Conservation (phyloP, 2,329 filamentous ascomycete species). For the Epichloe uncinata region DNA sequence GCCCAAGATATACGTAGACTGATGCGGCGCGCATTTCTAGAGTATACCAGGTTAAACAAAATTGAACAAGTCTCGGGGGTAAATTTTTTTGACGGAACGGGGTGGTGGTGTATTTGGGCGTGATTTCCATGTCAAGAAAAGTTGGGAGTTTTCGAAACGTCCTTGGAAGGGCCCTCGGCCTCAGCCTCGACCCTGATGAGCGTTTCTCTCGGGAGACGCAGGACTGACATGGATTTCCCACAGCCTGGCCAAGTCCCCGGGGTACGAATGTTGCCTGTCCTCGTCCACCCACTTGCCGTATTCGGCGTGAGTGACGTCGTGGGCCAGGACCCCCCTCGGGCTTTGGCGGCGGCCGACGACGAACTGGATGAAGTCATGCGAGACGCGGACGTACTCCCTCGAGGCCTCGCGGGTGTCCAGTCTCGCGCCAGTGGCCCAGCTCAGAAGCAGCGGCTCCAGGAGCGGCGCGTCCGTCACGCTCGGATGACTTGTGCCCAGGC, state of each 20-base stretch:
- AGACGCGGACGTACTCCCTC: slow-evolving; percentile 46
- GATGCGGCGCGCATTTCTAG: background rate
- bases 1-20: background rate
- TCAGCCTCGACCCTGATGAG: background rate
- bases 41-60: too few species aligned
- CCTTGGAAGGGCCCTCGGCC: too few species aligned
- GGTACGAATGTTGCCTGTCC: slow-evolving; percentile 18
- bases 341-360: slow-evolving; percentile 20
- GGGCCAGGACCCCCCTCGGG: slow-evolving; percentile 34
- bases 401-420: slow-evolving; percentile 44
- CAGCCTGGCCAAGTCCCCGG: slow-evolving; percentile 20
- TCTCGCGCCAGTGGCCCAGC: slow-evolving; percentile 46
- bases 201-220: slow-evolving; percentile 1
- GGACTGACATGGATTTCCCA: slow-evolving; percentile 31
- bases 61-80: background rate
- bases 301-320: slow-evolving; percentile 31
- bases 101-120: too few species aligned
- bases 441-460: slow-evolving; percentile 46
- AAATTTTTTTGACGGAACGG: background rate
- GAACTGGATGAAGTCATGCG: slow-evolving; percentile 43
- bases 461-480: slow-evolving; percentile 54
- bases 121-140: background rate
- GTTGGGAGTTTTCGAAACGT: background rate
- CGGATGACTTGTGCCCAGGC: slow-evolving; percentile 44
- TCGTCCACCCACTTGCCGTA: slow-evolving; percentile 28